Evolutionary conservation across 1,284 basidiomycete species (phyloP).

Genomic region (Rhodotorula sp.): DNA sequence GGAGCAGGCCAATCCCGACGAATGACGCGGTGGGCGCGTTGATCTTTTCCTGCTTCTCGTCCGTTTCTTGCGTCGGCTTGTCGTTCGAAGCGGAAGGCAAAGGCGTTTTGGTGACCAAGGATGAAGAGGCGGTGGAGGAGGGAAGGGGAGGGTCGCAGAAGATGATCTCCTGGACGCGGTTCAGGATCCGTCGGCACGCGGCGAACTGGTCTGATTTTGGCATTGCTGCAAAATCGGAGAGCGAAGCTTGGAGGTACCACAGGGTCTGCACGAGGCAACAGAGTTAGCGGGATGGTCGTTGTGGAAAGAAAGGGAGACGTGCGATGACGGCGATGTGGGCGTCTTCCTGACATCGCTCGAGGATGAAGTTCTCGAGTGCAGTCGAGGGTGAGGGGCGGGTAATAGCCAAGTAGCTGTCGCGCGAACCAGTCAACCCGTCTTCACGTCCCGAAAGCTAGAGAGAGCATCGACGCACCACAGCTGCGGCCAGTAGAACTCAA

Average conservation of each 20-base stretch:
- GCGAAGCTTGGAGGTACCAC: conserved; percentile 95
- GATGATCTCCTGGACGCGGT: conserved; percentile 93
- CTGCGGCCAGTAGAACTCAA: conserved; percentile 94
- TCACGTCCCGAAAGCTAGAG: too few species aligned
- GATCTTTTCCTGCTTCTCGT: conserved; percentile 54
- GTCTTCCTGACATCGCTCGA: conserved; percentile 78
- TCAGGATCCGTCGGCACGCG: conserved; percentile 88
- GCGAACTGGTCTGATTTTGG: conserved; percentile 63
- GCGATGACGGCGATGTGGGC: conserved; percentile 92
- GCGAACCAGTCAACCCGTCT: not conserved
- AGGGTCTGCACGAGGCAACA: conserved; percentile 64
- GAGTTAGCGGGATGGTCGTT: not conserved
- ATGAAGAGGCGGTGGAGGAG: conserved; percentile 42
- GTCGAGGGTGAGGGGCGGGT: conserved; percentile 83
- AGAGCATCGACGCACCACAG: conserved; percentile 66
- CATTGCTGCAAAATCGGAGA: conserved; percentile 71
- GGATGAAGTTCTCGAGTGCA: conserved; percentile 86
- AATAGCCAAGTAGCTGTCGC: conserved; percentile 79
- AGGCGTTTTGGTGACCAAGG: not conserved
- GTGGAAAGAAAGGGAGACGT: conserved; percentile 49
- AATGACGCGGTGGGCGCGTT: conserved; percentile 69
- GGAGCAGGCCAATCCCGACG: conserved; percentile 81
- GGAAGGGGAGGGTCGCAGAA: conserved; percentile 80
- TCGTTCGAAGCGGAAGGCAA: not conserved
- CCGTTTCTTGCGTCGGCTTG: conserved; percentile 42